A percentile compares a stretch with the other conserved stretches of the same genome.
These are phyloP conservation scores for Lecanicillium sp. DNA, from an alignment of 2,329 filamentous ascomycete genomes.

Conservation along the genomic window DNA sequence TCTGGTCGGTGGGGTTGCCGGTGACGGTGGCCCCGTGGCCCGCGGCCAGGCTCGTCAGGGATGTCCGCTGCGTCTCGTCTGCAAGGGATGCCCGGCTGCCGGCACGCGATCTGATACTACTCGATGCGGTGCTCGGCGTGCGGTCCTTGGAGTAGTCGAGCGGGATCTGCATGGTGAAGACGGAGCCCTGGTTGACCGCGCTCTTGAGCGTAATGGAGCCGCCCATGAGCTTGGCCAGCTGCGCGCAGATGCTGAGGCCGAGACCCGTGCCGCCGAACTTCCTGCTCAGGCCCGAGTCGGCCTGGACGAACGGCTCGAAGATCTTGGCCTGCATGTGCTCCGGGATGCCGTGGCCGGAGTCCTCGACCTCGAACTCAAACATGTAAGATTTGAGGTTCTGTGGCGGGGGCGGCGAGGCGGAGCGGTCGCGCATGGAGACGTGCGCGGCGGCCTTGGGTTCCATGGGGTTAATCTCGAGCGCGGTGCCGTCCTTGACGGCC, in stretches of 20 bases:
- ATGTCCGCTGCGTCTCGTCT: constrained; percentile 2
- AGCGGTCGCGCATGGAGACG: constrained; percentile 1
- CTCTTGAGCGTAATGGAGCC: constrained; percentile 69
- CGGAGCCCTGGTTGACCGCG: constrained; percentile 66
- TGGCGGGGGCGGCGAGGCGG: constrained; percentile 1
- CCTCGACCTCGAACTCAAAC: constrained; percentile 85
- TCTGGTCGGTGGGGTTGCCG: constrained; percentile 10
- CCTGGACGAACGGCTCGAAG: constrained; percentile 92
- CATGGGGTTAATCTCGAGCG: constrained; percentile 12
- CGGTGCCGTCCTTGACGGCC: constrained; percentile 6
- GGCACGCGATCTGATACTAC: constrained; percentile 32
- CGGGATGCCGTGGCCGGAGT: constrained; percentile 82
- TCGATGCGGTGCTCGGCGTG: constrained; percentile 26
- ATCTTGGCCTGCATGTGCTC: constrained; percentile 72
- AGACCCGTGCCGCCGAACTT: constrained; percentile 87
- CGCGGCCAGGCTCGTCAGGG: constrained; percentile 13
- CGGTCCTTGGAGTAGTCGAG: constrained; percentile 68
- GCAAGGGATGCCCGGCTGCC: constrained; percentile 36
- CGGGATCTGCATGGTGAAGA: constrained; percentile 78
- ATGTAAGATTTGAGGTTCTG: constrained; percentile 54
- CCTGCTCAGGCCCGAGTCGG: constrained; percentile 84
- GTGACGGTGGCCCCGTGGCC: neutral
- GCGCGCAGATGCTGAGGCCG: constrained; percentile 82
- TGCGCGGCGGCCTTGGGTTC: constrained; percentile 4
- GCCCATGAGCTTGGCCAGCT: constrained; percentile 79